Evolutionary conservation across 2,329 filamentous ascomycete genomes (phyloP).

Genomic region (Basipetospora chlamydospora): DNA sequence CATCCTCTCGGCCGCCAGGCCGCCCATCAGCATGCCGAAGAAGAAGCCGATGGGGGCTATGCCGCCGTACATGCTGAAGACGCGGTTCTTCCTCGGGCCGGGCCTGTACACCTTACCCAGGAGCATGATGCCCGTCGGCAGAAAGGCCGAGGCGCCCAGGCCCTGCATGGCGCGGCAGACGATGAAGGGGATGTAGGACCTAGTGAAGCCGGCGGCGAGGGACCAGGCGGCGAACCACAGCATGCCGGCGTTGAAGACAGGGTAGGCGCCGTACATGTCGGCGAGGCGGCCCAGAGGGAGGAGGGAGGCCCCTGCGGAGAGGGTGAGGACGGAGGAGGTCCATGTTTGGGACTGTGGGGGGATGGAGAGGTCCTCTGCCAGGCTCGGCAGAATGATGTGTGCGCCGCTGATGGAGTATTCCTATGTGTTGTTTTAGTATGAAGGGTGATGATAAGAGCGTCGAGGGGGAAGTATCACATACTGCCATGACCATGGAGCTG

Average conservation of each 20-base stretch:
- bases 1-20: slow-evolving; percentile 43
- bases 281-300: slow-evolving; percentile 48
- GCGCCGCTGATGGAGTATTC: slow-evolving; percentile 9
- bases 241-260: slow-evolving; percentile 44
- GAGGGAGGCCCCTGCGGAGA: slow-evolving; percentile 41
- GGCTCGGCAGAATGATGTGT: slow-evolving; percentile 43
- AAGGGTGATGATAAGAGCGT: background rate
- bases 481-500: slow-evolving; percentile 42
- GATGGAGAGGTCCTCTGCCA: slow-evolving; percentile 49
- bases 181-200: slow-evolving; percentile 55
- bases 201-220: slow-evolving; percentile 54
- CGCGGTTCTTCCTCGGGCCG: slow-evolving; percentile 55
- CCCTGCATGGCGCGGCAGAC: slow-evolving; percentile 62
- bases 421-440: slow-evolving; percentile 4
- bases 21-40: slow-evolving; percentile 52
- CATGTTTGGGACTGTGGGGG: slow-evolving; percentile 45
- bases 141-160: slow-evolving; percentile 55
- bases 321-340: slow-evolving; percentile 48
- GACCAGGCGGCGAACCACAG: slow-evolving; percentile 55
- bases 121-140: slow-evolving; percentile 57
- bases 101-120: slow-evolving; percentile 54
- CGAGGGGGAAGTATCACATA: background rate
- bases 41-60: slow-evolving; percentile 45
- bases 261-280: slow-evolving; percentile 48
- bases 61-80: slow-evolving; percentile 44